Evolutionary conservation across 108 stramenopile genomes (phyloP).

Genomic region (Cylindrotheca fusiformis): DNA sequence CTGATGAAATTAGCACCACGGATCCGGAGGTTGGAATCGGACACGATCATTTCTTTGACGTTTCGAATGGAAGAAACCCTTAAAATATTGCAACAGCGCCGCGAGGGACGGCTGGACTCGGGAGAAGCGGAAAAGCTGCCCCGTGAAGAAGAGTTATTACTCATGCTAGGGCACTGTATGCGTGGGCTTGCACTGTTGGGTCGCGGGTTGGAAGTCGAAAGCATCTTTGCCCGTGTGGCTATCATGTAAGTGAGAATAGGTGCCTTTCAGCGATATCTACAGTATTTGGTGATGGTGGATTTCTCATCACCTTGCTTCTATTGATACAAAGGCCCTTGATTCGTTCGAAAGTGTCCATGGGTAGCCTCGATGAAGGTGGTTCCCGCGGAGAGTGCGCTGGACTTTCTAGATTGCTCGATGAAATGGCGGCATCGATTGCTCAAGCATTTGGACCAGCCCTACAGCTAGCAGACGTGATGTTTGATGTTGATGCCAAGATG

Average conservation of each 20-base stretch:
- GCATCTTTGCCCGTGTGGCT: slow-evolving; percentile 80
- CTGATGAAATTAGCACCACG: slow-evolving; percentile 81
- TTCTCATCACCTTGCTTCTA: neutral
- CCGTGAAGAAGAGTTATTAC: slow-evolving; percentile 35
- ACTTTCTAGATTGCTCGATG: slow-evolving; percentile 65
- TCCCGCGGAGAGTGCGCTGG: slow-evolving; percentile 89
- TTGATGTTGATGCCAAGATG: slow-evolving; percentile 39
- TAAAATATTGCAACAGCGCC: slow-evolving; percentile 34
- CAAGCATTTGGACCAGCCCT: slow-evolving; percentile 63
- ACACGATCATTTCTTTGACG: slow-evolving; percentile 49
- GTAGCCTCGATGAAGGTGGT: slow-evolving; percentile 83
- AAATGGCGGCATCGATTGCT: slow-evolving; percentile 55
- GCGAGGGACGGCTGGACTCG: slow-evolving; percentile 7
- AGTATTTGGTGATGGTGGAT: neutral
- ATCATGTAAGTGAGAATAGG: slow-evolving; percentile 56
- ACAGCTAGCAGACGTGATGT: slow-evolving; percentile 68
- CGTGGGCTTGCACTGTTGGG: slow-evolving; percentile 75
- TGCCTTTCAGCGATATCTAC: neutral
- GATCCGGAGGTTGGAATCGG: slow-evolving; percentile 75
- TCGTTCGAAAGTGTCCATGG: slow-evolving; percentile 82
- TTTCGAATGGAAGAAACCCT: slow-evolving; percentile 60
- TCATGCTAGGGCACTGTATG: slow-evolving; percentile 74
- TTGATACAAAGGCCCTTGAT: slow-evolving; percentile 55
- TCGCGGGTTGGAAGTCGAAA: slow-evolving; percentile 74
- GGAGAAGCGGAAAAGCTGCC: slow-evolving; percentile 12